A percentile compares a stretch with the other conserved stretches of the same genome.
Evolutionary conservation across 2,329 filamentous ascomycete genomes (phyloP).

Genomic region (Boeremia lycopersici): DNA sequence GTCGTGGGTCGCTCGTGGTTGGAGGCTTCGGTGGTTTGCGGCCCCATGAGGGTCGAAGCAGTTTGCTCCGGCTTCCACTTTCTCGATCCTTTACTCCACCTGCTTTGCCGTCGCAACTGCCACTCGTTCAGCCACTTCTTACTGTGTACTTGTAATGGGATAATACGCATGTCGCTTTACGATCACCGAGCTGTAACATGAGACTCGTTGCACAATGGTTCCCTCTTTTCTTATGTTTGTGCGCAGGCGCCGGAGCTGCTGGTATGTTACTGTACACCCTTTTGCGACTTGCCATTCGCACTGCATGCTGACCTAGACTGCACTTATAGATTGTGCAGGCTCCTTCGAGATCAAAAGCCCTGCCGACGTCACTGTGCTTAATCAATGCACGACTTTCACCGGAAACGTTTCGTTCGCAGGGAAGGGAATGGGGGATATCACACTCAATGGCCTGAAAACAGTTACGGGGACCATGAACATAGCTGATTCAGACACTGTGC

Average conservation of each 20-base stretch:
- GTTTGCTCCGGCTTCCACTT: conserved; percentile 2
- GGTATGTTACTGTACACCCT: conserved; percentile 1
- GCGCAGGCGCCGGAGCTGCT: conserved; percentile 2
- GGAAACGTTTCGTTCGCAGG: conserved; percentile 26
- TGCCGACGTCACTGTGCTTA: conserved; percentile 22
- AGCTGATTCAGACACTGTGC: conserved; percentile 16
- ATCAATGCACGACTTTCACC: conserved; percentile 22
- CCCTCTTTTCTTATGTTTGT: conserved; percentile 6
- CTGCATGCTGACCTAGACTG: conserved; percentile 3
- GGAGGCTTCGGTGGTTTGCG: conserved; percentile 6
- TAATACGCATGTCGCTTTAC: conserved; percentile 1
- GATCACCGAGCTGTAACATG: conserved; percentile 10
- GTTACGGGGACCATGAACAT: conserved; percentile 23
- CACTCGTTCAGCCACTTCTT: conserved; percentile 5
- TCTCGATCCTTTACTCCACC: conserved; percentile 3
- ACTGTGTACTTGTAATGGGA: conserved; percentile 7
- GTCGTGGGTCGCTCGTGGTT: conserved; percentile 3
- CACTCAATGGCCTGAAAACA: conserved; percentile 21
- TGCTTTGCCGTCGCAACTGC: conserved; percentile 1
- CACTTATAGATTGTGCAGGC: conserved; percentile 22
- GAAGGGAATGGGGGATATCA: conserved; percentile 22
- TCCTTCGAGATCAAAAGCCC: conserved; percentile 23
- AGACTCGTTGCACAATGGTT: conserved; percentile 12
- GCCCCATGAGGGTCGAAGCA: conserved; percentile 2
- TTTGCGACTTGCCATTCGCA: background rate